phyloP scores from a whole-genome alignment of 345 rosid genomes.

The Eutrema japonicum region DNA sequence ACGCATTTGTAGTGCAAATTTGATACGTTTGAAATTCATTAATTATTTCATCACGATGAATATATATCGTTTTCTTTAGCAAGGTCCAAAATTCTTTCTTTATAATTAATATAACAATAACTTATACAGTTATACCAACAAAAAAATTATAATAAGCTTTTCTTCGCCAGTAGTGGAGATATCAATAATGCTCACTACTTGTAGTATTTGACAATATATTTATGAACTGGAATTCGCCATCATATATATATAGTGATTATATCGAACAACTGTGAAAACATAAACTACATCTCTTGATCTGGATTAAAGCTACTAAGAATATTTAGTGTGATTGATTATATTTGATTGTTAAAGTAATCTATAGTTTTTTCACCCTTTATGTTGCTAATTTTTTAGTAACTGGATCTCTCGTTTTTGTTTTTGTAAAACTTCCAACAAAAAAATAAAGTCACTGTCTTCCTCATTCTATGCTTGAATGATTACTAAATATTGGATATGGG shows the following conservation, averaged over 20 bases:
- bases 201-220: conserved; percentile 3
- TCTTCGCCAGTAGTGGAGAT: neutral
- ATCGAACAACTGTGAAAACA: too few species aligned
- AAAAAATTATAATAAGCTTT: neutral
- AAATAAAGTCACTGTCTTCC: neutral
- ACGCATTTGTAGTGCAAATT: neutral
- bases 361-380: neutral
- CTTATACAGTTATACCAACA: neutral
- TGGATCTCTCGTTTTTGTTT: neutral
- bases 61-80: neutral
- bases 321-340: neutral
- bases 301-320: neutral
- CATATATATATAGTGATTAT: too few species aligned
- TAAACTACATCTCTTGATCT: neutral
- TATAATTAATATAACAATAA: neutral
- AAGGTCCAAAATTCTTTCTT: too few species aligned
- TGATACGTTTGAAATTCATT: neutral
- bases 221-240: neutral
- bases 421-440: neutral
- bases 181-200: conserved; percentile 8
- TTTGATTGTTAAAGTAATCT: neutral
- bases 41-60: neutral
- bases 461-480: conserved; percentile 1
- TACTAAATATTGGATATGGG: conserved; percentile 3
- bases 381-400: neutral